These are phyloP conservation scores for Ophiostoma sp. DNA, from an alignment of 2,329 filamentous ascomycete genomes.

Conservation along the genomic window DNA sequence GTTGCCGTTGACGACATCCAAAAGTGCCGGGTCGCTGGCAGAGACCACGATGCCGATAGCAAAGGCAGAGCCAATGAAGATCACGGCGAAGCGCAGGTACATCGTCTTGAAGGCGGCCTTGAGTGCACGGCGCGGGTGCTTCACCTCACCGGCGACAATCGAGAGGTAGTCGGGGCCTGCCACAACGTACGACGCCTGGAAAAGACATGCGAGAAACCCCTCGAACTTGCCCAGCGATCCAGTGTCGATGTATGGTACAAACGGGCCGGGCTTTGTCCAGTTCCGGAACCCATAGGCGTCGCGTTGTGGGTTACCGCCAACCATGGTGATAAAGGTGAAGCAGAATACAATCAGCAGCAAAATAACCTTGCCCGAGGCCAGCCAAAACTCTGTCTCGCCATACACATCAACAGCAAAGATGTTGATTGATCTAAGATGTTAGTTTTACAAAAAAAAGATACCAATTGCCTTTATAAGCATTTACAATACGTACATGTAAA, in stretches of 20 bases:
- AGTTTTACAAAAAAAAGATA: background rate
- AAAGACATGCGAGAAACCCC: slow-evolving; percentile 32
- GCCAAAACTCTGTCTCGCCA: slow-evolving; percentile 45
- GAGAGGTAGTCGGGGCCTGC: slow-evolving; percentile 58
- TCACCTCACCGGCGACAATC: slow-evolving; percentile 63
- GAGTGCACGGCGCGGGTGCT: slow-evolving; percentile 62
- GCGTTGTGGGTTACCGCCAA: slow-evolving; percentile 50
- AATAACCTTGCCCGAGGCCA: slow-evolving; percentile 43
- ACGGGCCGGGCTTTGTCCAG: slow-evolving; percentile 42
- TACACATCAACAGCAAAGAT: slow-evolving; percentile 36
- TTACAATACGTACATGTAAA: slow-evolving; percentile 22
- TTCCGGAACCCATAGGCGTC: slow-evolving; percentile 42
- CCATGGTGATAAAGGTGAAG: slow-evolving; percentile 51
- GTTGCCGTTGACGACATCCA: slow-evolving; percentile 36
- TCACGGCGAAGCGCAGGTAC: slow-evolving; percentile 64
- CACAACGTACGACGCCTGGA: slow-evolving; percentile 39
- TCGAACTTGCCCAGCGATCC: slow-evolving; percentile 38
- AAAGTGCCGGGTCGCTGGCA: slow-evolving; percentile 47
- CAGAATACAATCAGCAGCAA: slow-evolving; percentile 54
- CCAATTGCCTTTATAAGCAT: background rate
- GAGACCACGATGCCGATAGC: slow-evolving; percentile 63
- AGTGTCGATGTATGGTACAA: slow-evolving; percentile 35
- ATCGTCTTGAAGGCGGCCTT: slow-evolving; percentile 63
- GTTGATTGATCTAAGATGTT: slow-evolving; percentile 23
- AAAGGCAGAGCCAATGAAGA: slow-evolving; percentile 61